Evolutionary conservation across 179 eudicot genomes (phyloP).

Genomic region (Beta lomatogona): DNA sequence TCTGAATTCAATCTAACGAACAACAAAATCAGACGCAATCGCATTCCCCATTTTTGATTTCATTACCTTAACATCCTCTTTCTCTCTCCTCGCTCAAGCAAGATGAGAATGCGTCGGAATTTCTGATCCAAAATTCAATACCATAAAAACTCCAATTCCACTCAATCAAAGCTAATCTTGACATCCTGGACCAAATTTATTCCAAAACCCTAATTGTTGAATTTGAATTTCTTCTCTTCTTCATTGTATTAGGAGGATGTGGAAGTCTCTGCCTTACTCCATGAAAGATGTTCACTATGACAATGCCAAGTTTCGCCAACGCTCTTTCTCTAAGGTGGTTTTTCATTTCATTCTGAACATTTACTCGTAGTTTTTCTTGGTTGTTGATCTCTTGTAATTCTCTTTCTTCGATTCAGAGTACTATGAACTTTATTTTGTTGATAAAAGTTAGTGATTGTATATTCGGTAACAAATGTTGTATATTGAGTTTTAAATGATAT

Average conservation of each 20-base stretch:
- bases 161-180: neutral
- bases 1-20: too few relatives aligned
- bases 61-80: too few relatives aligned
- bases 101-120: too few relatives aligned
- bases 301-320: conserved; percentile 92
- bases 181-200: neutral
- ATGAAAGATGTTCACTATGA: conserved; percentile 82
- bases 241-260: conserved; percentile 38
- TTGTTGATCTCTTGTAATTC: neutral
- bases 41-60: too few relatives aligned
- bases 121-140: too few relatives aligned
- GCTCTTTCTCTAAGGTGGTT: conserved; percentile 64
- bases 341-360: neutral
- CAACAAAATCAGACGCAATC: too few relatives aligned
- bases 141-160: neutral
- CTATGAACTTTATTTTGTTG: neutral
- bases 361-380: neutral
- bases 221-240: neutral
- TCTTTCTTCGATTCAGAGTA: neutral
- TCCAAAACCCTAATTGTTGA: neutral
- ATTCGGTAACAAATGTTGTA: too few relatives aligned
- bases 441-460: neutral
- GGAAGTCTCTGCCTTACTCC: conserved; percentile 76
- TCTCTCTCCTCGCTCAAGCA: too few relatives aligned
- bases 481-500: too few relatives aligned